Base-by-base conservation (phyloP, 192 early-diverging fungal genomes). In the Rhizoclosmatium globosum region DNA sequence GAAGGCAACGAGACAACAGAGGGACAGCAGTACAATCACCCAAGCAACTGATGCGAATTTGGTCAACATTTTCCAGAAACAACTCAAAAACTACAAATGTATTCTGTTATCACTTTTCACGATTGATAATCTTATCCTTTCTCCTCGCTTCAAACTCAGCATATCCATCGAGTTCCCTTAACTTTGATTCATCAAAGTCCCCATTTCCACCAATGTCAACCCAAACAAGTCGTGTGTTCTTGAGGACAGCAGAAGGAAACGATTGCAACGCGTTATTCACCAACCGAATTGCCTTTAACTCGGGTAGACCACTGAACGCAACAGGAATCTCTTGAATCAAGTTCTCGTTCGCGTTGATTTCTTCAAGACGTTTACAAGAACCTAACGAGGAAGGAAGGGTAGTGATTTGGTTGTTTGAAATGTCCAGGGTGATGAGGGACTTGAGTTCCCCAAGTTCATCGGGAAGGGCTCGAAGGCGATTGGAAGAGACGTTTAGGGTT, bases 401-500 rank as follows among this genome's bases (percentile, higher is more conserved):
- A 7, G 57, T 58, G 15, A 80, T 4, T 41, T 7, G 17, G 66
- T 80, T 80, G 3, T 38, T 4, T 13, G 61, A 66, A 21, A 80
- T 19, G 42, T 74, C 71, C 17, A 80, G 79, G 0, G 66, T 58
- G 46, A 74, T 21, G n/a, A 80, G 72, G 31, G 71, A 17, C 41
- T 41, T 23, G 70, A 61, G 41, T 2, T 42, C 43, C 23, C 69
- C 78, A 15, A 79, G 15, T 23, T 74, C 64, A 15, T 38, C 64
- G 19, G 79, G 79, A 15, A 80, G 50, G 31, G 56, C 9, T 23
- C 21, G 7, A 17, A 80, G 47, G 17, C 70, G 61, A 45, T 80
- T 80, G 50, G n/a, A n/a, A 57, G 91, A 85, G 3, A 93, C 67
- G 9, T 88, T 79, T 11, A 96, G 84, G 17, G 81, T 85, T 17